Evolutionary conservation across 2,329 filamentous ascomycete genomes (phyloP).

Genomic region (Fusarium cicatricum): DNA sequence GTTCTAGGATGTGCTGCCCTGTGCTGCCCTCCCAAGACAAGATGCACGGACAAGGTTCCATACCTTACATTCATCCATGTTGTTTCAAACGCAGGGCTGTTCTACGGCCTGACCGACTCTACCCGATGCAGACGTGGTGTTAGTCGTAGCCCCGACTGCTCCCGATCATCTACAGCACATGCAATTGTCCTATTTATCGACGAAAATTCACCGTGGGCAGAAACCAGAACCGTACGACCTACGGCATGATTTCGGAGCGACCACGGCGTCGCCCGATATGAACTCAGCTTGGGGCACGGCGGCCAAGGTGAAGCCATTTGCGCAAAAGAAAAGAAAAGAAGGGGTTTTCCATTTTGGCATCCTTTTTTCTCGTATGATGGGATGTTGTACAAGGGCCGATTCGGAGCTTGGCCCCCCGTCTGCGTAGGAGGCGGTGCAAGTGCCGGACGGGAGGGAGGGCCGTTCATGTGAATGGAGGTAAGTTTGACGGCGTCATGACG

Average conservation of each 20-base stretch:
- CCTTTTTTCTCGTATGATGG: constrained; percentile 18
- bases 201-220: not conserved
- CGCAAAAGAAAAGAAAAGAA: not conserved
- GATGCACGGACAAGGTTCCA: not conserved
- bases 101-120: constrained; percentile 4
- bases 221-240: no score
- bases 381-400: not conserved
- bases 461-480: constrained; percentile 8
- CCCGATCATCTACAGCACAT: constrained; percentile 1
- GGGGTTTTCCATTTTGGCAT: not conserved
- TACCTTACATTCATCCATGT: not conserved
- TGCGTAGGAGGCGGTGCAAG: constrained; percentile 10
- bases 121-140: constrained; percentile 13
- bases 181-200: not conserved
- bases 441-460: constrained; percentile 3
- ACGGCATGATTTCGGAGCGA: no score
- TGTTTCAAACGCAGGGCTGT: not conserved
- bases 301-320: not conserved
- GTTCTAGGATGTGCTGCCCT: not conserved
- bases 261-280: no score
- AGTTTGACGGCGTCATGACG: constrained; percentile 1
- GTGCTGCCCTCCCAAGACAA: not conserved
- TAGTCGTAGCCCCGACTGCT: not conserved
- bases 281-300: no score
- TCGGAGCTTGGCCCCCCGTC: constrained; percentile 1